Conservation (phyloP, 2,329 filamentous ascomycete species). For the Curvularia lunata region DNA sequence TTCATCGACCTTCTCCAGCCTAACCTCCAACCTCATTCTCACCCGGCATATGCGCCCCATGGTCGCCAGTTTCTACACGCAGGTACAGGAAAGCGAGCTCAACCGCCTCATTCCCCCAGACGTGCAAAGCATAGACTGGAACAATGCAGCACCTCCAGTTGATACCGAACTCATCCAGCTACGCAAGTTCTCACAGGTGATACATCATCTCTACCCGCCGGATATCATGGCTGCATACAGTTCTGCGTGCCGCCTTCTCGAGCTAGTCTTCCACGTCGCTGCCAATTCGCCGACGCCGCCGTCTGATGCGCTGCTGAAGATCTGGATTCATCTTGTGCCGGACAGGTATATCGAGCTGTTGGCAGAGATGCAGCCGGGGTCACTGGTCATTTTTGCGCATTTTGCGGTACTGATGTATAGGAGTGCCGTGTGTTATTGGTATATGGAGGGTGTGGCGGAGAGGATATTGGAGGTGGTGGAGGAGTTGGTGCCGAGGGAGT, state of each 20-base stretch:
- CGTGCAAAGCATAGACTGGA: conserved; percentile 26
- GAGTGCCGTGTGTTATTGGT: conserved; percentile 35
- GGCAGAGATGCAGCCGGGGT: conserved; percentile 38
- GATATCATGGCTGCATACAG: conserved; percentile 40
- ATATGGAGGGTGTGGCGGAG: conserved; percentile 32
- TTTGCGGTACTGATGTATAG: conserved; percentile 43
- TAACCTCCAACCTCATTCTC: conserved; percentile 33
- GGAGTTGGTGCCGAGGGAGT: conserved; percentile 33
- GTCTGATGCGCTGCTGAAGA: conserved; percentile 35
- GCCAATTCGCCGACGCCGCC: conserved; percentile 22
- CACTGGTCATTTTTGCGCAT: conserved; percentile 47
- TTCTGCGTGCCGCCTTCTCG: conserved; percentile 30
- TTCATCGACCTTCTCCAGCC: conserved; percentile 26
- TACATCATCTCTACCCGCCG: conserved; percentile 34
- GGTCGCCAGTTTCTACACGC: conserved; percentile 26
- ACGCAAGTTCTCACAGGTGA: conserved; percentile 33
- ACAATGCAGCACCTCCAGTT: conserved; percentile 19
- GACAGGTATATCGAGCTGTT: conserved; percentile 39
- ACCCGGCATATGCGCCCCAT: conserved; percentile 36
- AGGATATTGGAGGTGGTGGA: conserved; percentile 36
- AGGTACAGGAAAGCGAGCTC: conserved; percentile 24
- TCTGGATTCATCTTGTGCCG: conserved; percentile 35
- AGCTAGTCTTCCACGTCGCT: conserved; percentile 29
- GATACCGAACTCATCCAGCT: conserved; percentile 32
- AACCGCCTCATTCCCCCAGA: conserved; percentile 31